These are phyloP conservation scores for Yarrowia sp. DNA, from an alignment of 805 yeast species.

Conservation along the genomic window DNA sequence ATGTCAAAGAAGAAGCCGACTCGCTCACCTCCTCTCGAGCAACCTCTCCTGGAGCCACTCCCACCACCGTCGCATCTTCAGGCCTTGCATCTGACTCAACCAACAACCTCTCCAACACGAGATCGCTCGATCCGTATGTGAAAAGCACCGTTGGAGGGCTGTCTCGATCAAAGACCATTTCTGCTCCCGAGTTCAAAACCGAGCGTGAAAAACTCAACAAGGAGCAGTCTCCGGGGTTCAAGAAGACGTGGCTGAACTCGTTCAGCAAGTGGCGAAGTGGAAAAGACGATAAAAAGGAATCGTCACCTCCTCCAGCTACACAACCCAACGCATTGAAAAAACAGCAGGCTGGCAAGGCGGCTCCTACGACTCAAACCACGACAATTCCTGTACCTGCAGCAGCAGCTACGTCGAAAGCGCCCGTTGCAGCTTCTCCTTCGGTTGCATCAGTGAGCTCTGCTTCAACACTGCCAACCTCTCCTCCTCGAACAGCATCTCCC, in stretches of 20 bases:
- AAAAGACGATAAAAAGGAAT: not conserved
- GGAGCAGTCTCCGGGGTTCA: conserved; percentile 23
- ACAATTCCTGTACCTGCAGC: not conserved
- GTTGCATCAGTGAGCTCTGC: not conserved
- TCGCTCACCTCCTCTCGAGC: not conserved
- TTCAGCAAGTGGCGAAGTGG: conserved; percentile 11
- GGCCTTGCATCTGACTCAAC: not conserved
- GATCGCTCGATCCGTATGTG: conserved; percentile 10
- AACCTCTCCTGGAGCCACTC: not conserved
- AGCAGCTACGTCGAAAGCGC: not conserved
- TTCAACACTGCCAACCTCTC: not conserved
- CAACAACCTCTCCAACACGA: not conserved
- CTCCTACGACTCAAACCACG: not conserved
- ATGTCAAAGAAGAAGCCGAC: conserved; percentile 15
- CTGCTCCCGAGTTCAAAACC: conserved; percentile 14
- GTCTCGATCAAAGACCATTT: not conserved
- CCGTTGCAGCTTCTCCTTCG: not conserved
- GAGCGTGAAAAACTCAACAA: conserved; percentile 21
- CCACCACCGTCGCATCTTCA: conserved; percentile 3
- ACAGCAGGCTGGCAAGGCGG: not conserved
- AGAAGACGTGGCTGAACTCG: conserved; percentile 14
- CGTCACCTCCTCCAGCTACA: not conserved
- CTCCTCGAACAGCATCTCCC: conserved; percentile 2
- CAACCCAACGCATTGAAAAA: not conserved
- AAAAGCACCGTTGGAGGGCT: not conserved